Conservation (phyloP, 352 stramenopile genomes). For the Phytophthora cajani region DNA sequence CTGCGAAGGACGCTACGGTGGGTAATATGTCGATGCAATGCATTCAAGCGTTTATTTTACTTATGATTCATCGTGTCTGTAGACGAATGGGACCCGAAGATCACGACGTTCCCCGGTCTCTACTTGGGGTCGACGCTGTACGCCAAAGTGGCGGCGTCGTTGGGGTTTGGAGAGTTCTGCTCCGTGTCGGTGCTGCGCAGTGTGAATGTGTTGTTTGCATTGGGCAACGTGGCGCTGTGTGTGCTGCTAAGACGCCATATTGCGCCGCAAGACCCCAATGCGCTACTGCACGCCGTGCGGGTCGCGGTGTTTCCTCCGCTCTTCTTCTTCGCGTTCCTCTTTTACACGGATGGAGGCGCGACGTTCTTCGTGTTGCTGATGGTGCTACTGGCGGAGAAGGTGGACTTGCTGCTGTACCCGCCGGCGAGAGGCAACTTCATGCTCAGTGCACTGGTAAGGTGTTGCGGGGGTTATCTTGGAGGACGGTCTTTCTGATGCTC, state of each 20-base stretch:
- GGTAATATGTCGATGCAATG: slow-evolving; percentile 4
- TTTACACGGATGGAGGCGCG: slow-evolving; percentile 90
- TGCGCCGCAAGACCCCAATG: slow-evolving; percentile 50
- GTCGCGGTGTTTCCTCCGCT: slow-evolving; percentile 82
- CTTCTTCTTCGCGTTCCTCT: slow-evolving; percentile 91
- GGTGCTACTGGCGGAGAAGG: slow-evolving; percentile 63
- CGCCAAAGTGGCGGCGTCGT: slow-evolving; percentile 23
- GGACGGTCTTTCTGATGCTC: neutral
- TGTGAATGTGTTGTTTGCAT: slow-evolving; percentile 83
- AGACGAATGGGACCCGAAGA: slow-evolving; percentile 92
- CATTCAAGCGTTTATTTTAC: neutral
- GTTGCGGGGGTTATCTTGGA: neutral
- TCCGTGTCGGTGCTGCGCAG: slow-evolving; percentile 67
- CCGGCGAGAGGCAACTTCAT: slow-evolving; percentile 50
- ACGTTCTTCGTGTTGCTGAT: slow-evolving; percentile 91
- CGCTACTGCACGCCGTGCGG: slow-evolving; percentile 69
- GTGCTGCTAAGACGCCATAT: slow-evolving; percentile 54
- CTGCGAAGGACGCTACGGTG: slow-evolving; percentile 73
- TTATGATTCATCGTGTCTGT: slow-evolving; percentile 1
- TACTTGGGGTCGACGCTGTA: slow-evolving; percentile 75
- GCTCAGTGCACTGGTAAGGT: slow-evolving; percentile 64
- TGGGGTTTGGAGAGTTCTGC: slow-evolving; percentile 50
- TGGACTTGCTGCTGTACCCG: slow-evolving; percentile 51
- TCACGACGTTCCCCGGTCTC: slow-evolving; percentile 92
- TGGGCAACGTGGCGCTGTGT: slow-evolving; percentile 62